Evolutionary conservation across 2,329 filamentous ascomycete genomes (phyloP).

Genomic region (Fusarium ramigenum): DNA sequence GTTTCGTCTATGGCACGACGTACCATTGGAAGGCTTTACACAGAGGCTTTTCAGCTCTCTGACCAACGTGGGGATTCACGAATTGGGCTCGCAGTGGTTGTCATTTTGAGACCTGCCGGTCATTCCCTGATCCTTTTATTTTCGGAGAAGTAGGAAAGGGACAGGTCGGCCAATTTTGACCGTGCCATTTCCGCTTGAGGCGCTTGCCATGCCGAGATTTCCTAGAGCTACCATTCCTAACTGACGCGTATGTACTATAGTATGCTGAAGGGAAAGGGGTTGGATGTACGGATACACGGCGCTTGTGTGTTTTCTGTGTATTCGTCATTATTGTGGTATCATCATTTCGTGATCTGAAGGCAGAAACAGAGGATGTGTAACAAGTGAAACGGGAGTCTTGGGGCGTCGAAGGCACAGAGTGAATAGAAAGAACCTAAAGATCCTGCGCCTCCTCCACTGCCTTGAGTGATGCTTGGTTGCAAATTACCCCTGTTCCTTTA

Average conservation of each 20-base stretch:
- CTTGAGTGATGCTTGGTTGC: background rate
- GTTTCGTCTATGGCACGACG: background rate
- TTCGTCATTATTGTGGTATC: background rate
- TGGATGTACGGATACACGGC: constrained; percentile 7
- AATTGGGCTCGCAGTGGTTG: constrained; percentile 11
- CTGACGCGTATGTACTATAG: background rate
- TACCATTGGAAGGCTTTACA: constrained; percentile 5
- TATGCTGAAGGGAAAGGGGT: constrained; percentile 13
- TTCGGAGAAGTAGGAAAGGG: background rate
- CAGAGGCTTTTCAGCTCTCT: constrained; percentile 9
- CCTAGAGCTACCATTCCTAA: constrained; percentile 23
- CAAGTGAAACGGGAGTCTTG: background rate
- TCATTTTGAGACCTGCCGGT: constrained; percentile 4
- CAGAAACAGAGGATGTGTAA: background rate
- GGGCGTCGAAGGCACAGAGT: background rate
- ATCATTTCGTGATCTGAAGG: background rate
- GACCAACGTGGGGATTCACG: background rate
- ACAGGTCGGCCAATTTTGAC: constrained; percentile 10
- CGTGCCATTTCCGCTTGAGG: constrained; percentile 21
- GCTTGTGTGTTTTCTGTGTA: background rate
- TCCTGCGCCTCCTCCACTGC: background rate
- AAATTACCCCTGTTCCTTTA: constrained; percentile 11
- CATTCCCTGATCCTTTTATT: background rate
- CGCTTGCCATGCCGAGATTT: constrained; percentile 38
- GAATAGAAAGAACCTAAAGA: background rate